Evolutionary conservation across 2,329 filamentous ascomycete genomes (phyloP), one percentile per base, ranked within the genome.

Genomic region (Colletotrichum truncatum): DNA sequence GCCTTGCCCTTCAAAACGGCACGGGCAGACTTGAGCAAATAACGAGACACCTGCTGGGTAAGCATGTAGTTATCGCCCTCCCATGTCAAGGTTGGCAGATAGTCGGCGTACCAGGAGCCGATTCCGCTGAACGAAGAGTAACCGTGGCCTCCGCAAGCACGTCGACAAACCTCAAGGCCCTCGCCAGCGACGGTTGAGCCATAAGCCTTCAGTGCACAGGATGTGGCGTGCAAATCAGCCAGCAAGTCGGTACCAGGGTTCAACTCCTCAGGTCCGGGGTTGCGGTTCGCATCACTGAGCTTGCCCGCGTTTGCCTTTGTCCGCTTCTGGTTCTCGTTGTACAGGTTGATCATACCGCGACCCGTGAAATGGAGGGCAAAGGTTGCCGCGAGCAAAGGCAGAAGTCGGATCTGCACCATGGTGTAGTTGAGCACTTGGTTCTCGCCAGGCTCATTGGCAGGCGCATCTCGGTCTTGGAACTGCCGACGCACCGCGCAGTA

Each of bases 61-160:
- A 94, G 82, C 91, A 94, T 93, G 81, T 92, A 93, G 81, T 93
- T 93, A 80, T 93, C 91, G 45, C 91, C 91, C 75, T 93, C 91
- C 89, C 89, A 92, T 9, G 90, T 92, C 4, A 82, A 79, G 3
- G 78, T 80, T n/a, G 92, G 91, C 1, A 93, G 82, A 74, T 93
- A 93, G 75, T 94, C 91, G 26, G 91, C 84, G 71, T 93, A 94
- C 85, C 87, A 92, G 16, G 85, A 80, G 2, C 91, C 91, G 70
- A 94, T 92, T n/a, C 92, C 92, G 58, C 88, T 88, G 80, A 93
- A 93, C 72, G 85, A 88, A 58, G 85, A 89, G 81, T 93, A 94
- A 48, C 91, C 91, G 74, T 94, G 92, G 6, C 92, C 91, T 75
- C 91, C 91, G 69, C 91, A 93, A 25, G 91, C 91, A 69, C 91